A percentile compares a stretch with the other conserved stretches of the same genome.
Conservation (phyloP, 2,329 filamentous ascomycete genomes). For the Tricladium varicosporioides region DNA sequence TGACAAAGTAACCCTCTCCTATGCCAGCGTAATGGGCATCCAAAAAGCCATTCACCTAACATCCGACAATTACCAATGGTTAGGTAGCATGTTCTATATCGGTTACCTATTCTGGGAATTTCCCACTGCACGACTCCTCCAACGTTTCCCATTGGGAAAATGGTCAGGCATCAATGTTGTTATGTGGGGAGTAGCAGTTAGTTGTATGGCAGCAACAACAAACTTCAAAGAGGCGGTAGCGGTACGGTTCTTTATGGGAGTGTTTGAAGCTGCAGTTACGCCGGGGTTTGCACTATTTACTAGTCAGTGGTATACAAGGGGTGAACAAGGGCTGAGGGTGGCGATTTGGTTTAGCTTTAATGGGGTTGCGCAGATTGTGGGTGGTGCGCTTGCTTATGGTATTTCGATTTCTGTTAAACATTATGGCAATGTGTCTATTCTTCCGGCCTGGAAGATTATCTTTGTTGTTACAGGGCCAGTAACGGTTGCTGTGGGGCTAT, state of each 20-base stretch:
- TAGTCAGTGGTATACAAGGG: slow-evolving; percentile 70
- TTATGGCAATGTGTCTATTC: slow-evolving; percentile 42
- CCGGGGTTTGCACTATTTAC: slow-evolving; percentile 69
- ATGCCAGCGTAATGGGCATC: slow-evolving; percentile 49
- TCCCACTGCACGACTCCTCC: slow-evolving; percentile 36
- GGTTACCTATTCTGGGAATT: slow-evolving; percentile 36
- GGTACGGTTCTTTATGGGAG: slow-evolving; percentile 65
- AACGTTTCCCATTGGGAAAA: slow-evolving; percentile 60
- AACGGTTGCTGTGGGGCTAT: slow-evolving; percentile 40
- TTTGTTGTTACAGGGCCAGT: slow-evolving; percentile 47
- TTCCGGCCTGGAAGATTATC: slow-evolving; percentile 59
- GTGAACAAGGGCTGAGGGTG: slow-evolving; percentile 61
- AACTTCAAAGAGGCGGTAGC: slow-evolving; percentile 61
- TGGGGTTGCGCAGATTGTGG: slow-evolving; percentile 61
- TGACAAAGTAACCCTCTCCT: slow-evolving; percentile 46
- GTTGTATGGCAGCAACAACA: slow-evolving; percentile 60
- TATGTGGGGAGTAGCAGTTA: slow-evolving; percentile 58
- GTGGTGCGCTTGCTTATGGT: slow-evolving; percentile 61
- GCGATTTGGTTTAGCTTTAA: slow-evolving; percentile 70
- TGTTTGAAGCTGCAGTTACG: slow-evolving; percentile 67
- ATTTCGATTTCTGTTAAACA: slow-evolving; percentile 52
- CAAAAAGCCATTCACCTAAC: slow-evolving; percentile 41
- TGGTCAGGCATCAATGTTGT: slow-evolving; percentile 61
- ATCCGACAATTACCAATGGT: slow-evolving; percentile 44
- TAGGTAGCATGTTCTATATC: slow-evolving; percentile 47